Evolutionary conservation across 2,329 filamentous ascomycete species (phyloP).

Genomic region (Anisogramma anomala): DNA sequence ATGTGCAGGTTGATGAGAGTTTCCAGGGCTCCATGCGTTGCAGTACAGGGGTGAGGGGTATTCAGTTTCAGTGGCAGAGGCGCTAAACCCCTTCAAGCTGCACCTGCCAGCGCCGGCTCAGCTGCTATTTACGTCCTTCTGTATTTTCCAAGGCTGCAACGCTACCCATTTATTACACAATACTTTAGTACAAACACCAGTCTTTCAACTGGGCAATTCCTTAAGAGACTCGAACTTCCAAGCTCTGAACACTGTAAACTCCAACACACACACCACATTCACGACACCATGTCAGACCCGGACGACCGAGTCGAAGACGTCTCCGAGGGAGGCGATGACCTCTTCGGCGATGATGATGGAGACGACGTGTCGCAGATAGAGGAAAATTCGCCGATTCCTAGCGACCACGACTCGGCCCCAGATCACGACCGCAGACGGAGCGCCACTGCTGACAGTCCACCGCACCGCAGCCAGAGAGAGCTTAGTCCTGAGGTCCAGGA

Average conservation of each 20-base stretch:
- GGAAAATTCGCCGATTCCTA: constrained; percentile 18
- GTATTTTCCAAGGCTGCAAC: too few relatives aligned
- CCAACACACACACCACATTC: neutral
- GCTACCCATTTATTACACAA: too few relatives aligned
- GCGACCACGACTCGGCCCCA: constrained; percentile 49
- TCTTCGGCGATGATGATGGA: constrained; percentile 51
- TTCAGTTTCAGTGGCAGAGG: too few relatives aligned
- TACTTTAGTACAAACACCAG: too few relatives aligned
- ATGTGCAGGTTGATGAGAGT: too few relatives aligned
- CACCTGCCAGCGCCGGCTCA: too few relatives aligned
- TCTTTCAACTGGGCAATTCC: too few relatives aligned
- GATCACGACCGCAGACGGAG: constrained; percentile 22
- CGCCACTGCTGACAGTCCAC: neutral
- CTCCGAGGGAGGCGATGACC: constrained; percentile 47
- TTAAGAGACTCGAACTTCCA: neutral
- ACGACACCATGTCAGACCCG: constrained; percentile 40
- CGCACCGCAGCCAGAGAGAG: constrained; percentile 25
- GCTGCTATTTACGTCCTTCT: too few relatives aligned
- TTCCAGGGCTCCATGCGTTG: too few relatives aligned
- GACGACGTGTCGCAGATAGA: constrained; percentile 40
- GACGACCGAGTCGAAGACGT: constrained; percentile 37
- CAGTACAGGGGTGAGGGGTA: too few relatives aligned
- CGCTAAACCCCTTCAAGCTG: too few relatives aligned
- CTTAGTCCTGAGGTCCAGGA: constrained; percentile 23
- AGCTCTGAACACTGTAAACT: neutral